Base-by-base conservation (phyloP, 1,139 yeast genomes). In the Kodamaea ohmeri region DNA sequence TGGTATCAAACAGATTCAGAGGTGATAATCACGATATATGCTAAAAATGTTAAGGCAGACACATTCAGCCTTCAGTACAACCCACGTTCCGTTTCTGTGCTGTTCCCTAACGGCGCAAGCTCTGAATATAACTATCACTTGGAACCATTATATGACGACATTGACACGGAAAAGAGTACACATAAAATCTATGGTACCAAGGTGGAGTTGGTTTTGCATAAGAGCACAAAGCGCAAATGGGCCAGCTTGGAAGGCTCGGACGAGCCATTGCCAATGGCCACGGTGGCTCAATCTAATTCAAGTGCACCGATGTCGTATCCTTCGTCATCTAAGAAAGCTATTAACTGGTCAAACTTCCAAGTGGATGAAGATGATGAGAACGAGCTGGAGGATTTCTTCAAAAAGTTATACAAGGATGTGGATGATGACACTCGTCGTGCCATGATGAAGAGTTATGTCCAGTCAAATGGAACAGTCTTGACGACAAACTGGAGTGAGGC, bases 401-500 rank as follows among this genome's bases (percentile, higher is more conserved):
- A 80, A 47, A 72, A 78, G 44, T 58, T 94, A 9, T 94, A 84
- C 62, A 73, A 76, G 28, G 80, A 76, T 47, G 94, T 95, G 0
- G 96, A 89, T 55, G 95, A 85, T 8, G 96, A 92, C 53, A 83
- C 96, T 1, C 72, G 71, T 49, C 73, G 95, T 41, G 99, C 99
- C 1, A 94, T 94, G 97, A 85, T 88, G 94, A 94, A 94, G 63
- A 87, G 96, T 38, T 92, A 78, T 53, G 71, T 79, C n/a, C 97
- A 94, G 61, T 86, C 96, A 50, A 85, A 86, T 48, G 99, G 99
- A 14, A 94, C 98, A 0, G 80, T 95, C 1, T 67, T 94, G 45
- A 87, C 95, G 36, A 94, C 98, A 5, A 85, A 87, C 56, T 94
- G 99, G 99, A 76, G 67, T n/a, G 96, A 88, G 44, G 97, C 95